Evolutionary conservation across 2,329 filamentous ascomycete genomes (phyloP).

Genomic region (Xylariales sp.): DNA sequence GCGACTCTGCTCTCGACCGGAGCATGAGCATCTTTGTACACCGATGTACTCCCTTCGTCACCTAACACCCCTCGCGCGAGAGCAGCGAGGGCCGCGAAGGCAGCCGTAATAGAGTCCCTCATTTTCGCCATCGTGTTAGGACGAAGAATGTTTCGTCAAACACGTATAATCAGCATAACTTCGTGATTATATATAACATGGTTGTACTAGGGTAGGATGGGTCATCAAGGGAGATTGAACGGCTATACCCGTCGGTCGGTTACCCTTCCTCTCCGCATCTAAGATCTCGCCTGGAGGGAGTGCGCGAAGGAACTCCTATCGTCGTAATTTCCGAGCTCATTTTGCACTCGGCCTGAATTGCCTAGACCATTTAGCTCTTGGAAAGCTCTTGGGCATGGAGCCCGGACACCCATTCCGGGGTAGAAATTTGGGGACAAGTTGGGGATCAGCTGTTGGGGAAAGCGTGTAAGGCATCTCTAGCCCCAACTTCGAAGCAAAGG

Average conservation of each 20-base stretch:
- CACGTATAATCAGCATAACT: slow-evolving; percentile 16
- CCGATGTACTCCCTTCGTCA: slow-evolving; percentile 42
- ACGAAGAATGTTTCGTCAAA: neutral
- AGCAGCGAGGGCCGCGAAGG: slow-evolving; percentile 38
- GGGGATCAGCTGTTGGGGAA: slow-evolving; percentile 34
- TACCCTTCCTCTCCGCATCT: slow-evolving; percentile 23
- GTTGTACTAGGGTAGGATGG: slow-evolving; percentile 2
- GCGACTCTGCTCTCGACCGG: slow-evolving; percentile 72
- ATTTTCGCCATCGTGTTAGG: slow-evolving; percentile 38
- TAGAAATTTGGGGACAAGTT: slow-evolving; percentile 36
- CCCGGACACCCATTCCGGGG: slow-evolving; percentile 17
- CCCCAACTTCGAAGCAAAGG: neutral
- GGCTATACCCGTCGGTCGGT: slow-evolving; percentile 17
- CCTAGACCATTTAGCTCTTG: slow-evolving; percentile 21
- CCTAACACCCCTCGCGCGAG: slow-evolving; percentile 34
- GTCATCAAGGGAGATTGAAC: slow-evolving; percentile 5
- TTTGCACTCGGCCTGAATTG: slow-evolving; percentile 20
- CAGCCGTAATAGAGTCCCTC: slow-evolving; percentile 35
- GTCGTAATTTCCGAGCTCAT: slow-evolving; percentile 15
- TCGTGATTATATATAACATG: slow-evolving; percentile 32
- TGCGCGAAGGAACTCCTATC: slow-evolving; percentile 1
- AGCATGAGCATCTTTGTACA: slow-evolving; percentile 73
- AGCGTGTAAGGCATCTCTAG: neutral
- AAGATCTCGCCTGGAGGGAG: slow-evolving; percentile 11
- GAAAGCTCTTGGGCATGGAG: slow-evolving; percentile 17